Evolutionary conservation across 257 asterid genomes (phyloP), one percentile per base, ranked within the genome.

Genomic region (Parsonsia alboflavescens): DNA sequence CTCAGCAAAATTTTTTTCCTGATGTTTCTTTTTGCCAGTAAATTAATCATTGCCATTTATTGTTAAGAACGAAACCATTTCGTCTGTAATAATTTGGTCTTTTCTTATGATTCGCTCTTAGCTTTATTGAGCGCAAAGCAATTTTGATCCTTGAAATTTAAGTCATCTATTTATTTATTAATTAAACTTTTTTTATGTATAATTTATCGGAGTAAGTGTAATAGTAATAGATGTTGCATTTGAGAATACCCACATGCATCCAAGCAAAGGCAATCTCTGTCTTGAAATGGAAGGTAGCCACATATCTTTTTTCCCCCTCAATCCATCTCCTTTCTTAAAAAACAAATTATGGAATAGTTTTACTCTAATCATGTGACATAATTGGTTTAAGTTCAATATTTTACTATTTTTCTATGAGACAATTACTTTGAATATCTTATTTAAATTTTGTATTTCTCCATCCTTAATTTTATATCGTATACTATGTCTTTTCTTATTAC

Each of bases 41-140:
- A 42, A 42, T 42, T 7, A 44, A 46, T 46, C 50, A 10, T 46
- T 46, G 13, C 13, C 9, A 8, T 46, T 46, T 46, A 46, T 46
- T 46, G 50, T 10, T 46, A 8, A 46, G 2, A 46, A 9, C 10
- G 50, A 46, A 46, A 0, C 46, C 46, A 42, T 7, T 33, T 33
- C 39, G 1, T 33, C 22, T 41, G 42, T 48, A 41, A 71, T 77
- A 73, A 77, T 77, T 42, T n/a, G 76, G 61, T 52, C 59, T 77
- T 61, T 41, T 16, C 80, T 77, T 77, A 41, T 5, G 46, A 24
- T 50, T 71, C 76, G 71, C 80, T 71, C 41, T 39, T 63, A 17
- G 3, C 69, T 71, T 71, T 50, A 62, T 53, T 71, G 73, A 50
- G 1, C 46, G 68, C 12, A 24, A 76, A 48, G 65, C 71, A 58